phyloP scores from a whole-genome alignment of 1,284 basidiomycete genomes.

The Cryptococcus wingfieldii region DNA sequence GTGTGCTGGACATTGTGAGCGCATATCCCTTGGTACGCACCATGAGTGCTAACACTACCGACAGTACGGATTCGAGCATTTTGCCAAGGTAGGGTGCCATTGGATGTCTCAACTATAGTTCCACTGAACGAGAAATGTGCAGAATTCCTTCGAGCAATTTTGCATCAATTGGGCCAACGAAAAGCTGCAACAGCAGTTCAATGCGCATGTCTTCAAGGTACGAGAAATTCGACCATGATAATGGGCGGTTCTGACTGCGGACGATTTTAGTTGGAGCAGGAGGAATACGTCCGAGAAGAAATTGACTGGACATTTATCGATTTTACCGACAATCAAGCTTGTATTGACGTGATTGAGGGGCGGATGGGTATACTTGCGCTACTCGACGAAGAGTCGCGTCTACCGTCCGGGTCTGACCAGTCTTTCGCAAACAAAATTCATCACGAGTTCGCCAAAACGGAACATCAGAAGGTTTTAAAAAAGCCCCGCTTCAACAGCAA shows the following conservation, averaged over 20 bases:
- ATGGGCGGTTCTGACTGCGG: no score
- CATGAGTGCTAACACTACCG: neutral
- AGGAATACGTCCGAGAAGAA: conserved; percentile 96
- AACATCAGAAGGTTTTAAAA: conserved; percentile 77
- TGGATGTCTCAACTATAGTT: no score
- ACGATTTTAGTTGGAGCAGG: conserved; percentile 72
- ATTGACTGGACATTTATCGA: conserved; percentile 99
- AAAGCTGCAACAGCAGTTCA: conserved; percentile 96
- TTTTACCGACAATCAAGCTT: conserved; percentile 97
- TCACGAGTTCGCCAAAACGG: conserved; percentile 76
- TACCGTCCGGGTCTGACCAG: conserved; percentile 87
- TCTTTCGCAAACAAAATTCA: conserved; percentile 95
- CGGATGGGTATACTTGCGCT: conserved; percentile 92
- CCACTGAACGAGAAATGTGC: neutral
- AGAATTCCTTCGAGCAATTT: conserved; percentile 98
- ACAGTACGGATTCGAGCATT: conserved; percentile 88
- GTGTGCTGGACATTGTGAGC: conserved; percentile 76
- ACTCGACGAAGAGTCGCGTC: conserved; percentile 94
- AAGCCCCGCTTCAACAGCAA: conserved; percentile 97
- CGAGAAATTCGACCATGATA: neutral
- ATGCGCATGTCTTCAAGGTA: conserved; percentile 92
- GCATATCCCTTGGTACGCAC: neutral
- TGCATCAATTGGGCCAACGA: conserved; percentile 99
- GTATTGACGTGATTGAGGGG: conserved; percentile 97
- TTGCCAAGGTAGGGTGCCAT: conserved; percentile 67